Conservation (phyloP, 202 grass and related monocot genomes). For the Carex sylvatica region DNA sequence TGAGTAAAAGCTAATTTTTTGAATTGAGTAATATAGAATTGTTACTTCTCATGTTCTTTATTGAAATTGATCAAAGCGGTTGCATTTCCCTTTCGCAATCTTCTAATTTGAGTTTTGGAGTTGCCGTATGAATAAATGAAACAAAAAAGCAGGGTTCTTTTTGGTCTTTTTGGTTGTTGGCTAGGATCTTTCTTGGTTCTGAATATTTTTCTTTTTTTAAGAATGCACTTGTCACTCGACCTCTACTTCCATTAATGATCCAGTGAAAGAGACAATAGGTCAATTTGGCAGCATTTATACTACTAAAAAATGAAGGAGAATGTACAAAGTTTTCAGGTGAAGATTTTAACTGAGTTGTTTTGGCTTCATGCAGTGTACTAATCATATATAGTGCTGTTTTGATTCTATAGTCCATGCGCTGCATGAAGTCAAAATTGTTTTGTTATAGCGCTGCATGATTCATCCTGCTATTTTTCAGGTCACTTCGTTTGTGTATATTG, state of each 20-base stretch:
- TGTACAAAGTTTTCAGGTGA: too few relatives aligned
- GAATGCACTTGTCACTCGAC: neutral
- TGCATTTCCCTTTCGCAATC: constrained; percentile 17
- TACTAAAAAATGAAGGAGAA: too few relatives aligned
- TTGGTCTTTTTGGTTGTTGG: constrained; percentile 15
- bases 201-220: neutral
- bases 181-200: neutral
- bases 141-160: neutral
- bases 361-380: too few relatives aligned
- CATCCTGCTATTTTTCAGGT: neutral
- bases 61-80: neutral
- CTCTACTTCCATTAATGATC: neutral
- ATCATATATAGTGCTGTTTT: too few relatives aligned
- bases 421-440: too few relatives aligned
- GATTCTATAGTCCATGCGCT: too few relatives aligned
- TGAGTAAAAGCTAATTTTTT: neutral
- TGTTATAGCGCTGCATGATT: neutral
- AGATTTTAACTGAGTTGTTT: too few relatives aligned
- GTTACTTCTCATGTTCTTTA: neutral
- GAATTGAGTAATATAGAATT: too few relatives aligned
- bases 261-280: neutral
- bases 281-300: neutral
- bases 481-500: too few relatives aligned
- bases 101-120: neutral
- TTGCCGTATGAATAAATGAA: constrained; percentile 19